Percentiles rank a stretch among this genome's conserved stretches.
phyloP scores from a whole-genome alignment of 129 eudicot genomes.

The Flaveria trinervia region DNA sequence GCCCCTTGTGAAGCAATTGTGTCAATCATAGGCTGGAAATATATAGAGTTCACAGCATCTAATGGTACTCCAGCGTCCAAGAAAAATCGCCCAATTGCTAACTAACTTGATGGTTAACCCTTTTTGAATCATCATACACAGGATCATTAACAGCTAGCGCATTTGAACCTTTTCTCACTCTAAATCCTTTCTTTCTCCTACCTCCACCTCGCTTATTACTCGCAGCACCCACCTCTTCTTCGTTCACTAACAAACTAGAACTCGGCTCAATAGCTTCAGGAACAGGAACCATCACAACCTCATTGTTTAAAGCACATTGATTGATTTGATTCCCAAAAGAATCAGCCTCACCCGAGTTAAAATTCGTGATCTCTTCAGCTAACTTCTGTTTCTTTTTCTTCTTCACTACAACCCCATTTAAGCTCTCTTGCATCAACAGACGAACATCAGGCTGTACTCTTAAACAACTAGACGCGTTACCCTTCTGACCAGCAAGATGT shows the following conservation, averaged over 20 bases:
- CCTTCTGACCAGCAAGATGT: constrained; percentile 90
- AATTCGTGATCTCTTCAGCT: constrained; percentile 49
- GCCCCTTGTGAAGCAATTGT: constrained; percentile 69
- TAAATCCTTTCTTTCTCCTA: constrained; percentile 69
- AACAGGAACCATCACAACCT: constrained; percentile 45
- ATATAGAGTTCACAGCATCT: constrained; percentile 76
- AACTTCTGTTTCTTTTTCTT: constrained; percentile 80
- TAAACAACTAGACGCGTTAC: constrained; percentile 82
- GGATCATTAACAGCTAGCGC: constrained; percentile 23
- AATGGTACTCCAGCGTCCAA: constrained; percentile 73
- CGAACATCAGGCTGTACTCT: constrained; percentile 80
- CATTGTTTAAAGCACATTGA: constrained; percentile 47
- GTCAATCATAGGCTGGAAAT: constrained; percentile 88
- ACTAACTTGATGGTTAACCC: constrained; percentile 54
- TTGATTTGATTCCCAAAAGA: constrained; percentile 24
- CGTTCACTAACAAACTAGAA: constrained; percentile 29
- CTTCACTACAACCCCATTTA: constrained; percentile 64
- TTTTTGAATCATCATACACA: constrained; percentile 40
- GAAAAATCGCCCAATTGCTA: constrained; percentile 79
- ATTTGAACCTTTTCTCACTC: constrained; percentile 46
- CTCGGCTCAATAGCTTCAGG: constrained; percentile 48
- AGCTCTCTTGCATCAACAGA: constrained; percentile 73
- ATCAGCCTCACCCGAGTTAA: constrained; percentile 42
- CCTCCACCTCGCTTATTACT: constrained; percentile 39
- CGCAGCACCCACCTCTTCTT: constrained; percentile 42